Conservation (phyloP, 2,329 filamentous ascomycete species). For the Hysterium pulicare region DNA sequence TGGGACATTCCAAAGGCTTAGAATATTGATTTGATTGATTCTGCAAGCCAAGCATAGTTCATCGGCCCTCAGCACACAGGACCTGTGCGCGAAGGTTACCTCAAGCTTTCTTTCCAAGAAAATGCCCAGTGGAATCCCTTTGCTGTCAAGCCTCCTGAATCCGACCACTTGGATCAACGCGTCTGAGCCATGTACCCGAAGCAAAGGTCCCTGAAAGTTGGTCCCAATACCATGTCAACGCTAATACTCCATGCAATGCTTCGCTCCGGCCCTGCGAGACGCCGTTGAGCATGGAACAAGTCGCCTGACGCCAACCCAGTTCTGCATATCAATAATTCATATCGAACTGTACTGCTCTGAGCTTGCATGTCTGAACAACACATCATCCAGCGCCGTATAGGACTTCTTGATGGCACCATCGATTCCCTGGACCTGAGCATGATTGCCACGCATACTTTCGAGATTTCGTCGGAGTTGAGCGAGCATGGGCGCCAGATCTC, state of each 20-base stretch:
- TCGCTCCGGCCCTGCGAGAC: conserved; percentile 18
- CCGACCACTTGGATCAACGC: conserved; percentile 22
- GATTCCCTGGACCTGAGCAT: conserved; percentile 34
- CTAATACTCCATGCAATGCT: conserved; percentile 10
- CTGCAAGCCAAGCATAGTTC: conserved; percentile 1
- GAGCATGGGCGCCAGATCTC: conserved; percentile 31
- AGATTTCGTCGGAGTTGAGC: conserved; percentile 37
- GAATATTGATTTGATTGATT: conserved; percentile 8
- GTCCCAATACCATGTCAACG: conserved; percentile 17
- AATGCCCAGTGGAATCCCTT: conserved; percentile 8
- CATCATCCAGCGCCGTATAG: conserved; percentile 31
- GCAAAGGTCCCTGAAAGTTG: conserved; percentile 9
- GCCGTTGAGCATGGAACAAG: conserved; percentile 14
- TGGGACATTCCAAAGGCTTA: conserved; percentile 25
- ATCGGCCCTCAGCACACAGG: conserved; percentile 7
- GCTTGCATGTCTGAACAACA: conserved; percentile 30
- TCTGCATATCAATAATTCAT: conserved; percentile 29
- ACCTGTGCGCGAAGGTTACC: neutral
- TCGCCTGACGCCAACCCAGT: conserved; percentile 16
- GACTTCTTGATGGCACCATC: conserved; percentile 27
- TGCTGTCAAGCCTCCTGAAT: conserved; percentile 6
- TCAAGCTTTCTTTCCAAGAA: neutral
- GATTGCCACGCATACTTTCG: conserved; percentile 37
- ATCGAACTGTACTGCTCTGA: conserved; percentile 30
- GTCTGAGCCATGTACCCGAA: conserved; percentile 16